Base-by-base conservation (phyloP, 352 stramenopile species). In the Pythium phragmitis region DNA sequence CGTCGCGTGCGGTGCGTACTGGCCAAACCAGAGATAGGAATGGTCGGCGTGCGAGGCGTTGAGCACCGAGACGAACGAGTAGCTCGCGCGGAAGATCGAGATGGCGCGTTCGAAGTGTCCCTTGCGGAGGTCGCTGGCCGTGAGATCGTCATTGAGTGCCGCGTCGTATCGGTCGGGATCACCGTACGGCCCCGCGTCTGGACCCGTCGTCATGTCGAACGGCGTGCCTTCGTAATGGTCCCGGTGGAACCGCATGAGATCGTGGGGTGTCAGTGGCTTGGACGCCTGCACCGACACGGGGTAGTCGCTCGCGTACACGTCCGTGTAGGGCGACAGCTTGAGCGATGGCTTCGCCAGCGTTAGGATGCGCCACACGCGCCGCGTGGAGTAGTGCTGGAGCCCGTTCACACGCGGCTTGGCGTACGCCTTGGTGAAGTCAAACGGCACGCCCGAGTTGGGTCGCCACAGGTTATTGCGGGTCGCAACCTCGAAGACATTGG, bases 221-320 rank as follows among this genome's bases (percentile, higher is more conserved):
- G 73, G 43, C 11, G 93, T 98, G 36, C 91, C 91, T 72, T 98
- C 87, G 63, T 98, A 98, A 71, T 98, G 93, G 69, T 98, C 89
- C 3, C 94, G 81, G 63, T 97, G 88, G 55, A 97, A 94, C 28
- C 79, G 70, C 80, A 98, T 96, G 37, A 98, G 79, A 69, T 98
- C 93, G 37, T 85, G 70, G 23, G 86, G 73, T 5, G 78, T 87
- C 17, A 98, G 59, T 30, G 56, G 63, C 7, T 67, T 58, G 6
- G 79, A 57, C 0, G 80, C 60, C 56, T 88, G 75, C 17, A 97
- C 85, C 1, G 82, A 92, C 59, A 98, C 94, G 14, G 91, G 92
- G 52, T 97, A 97, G 62, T 94, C 78, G 26, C 76, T 87, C 11
- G 79, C 77, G 33, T 87, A 87, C 41, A 82, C 69, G 53, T 97